phyloP scores from a whole-genome alignment of 108 stramenopile species.

The Discostella pseudostelligera region DNA sequence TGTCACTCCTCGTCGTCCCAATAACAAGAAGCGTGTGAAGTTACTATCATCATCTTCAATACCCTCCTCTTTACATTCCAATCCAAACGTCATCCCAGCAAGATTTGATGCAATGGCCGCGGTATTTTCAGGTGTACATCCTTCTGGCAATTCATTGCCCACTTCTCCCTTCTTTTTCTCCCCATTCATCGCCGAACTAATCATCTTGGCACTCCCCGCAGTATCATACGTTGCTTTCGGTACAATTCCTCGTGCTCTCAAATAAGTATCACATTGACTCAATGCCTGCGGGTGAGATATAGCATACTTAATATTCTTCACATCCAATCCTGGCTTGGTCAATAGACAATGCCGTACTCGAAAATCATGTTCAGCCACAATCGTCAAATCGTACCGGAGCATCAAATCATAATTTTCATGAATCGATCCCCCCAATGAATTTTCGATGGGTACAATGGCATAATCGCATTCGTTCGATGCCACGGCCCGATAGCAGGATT shows the following conservation, averaged over 20 bases:
- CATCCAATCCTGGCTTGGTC: slow-evolving; percentile 70
- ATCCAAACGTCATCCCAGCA: slow-evolving; percentile 87
- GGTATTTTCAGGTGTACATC: slow-evolving; percentile 85
- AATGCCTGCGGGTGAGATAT: slow-evolving; percentile 96
- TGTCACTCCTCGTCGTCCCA: slow-evolving; percentile 77
- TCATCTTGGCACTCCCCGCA: slow-evolving; percentile 97
- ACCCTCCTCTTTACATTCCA: slow-evolving; percentile 86
- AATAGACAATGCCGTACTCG: slow-evolving; percentile 92
- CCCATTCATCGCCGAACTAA: slow-evolving; percentile 43
- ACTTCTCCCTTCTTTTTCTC: slow-evolving; percentile 7
- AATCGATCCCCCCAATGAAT: slow-evolving; percentile 95
- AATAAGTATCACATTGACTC: slow-evolving; percentile 96
- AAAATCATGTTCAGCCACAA: slow-evolving; percentile 92
- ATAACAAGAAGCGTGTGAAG: slow-evolving; percentile 95
- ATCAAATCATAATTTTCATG: slow-evolving; percentile 98
- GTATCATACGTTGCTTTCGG: slow-evolving; percentile 93
- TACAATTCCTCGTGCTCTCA: slow-evolving; percentile 76
- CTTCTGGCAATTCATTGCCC: slow-evolving; percentile 50
- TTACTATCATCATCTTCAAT: slow-evolving; percentile 98
- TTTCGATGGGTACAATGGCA: slow-evolving; percentile 95
- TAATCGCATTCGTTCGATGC: slow-evolving; percentile 92
- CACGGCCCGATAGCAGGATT: slow-evolving; percentile 95
- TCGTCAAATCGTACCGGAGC: slow-evolving; percentile 87
- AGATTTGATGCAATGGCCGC: slow-evolving; percentile 94
- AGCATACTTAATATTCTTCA: slow-evolving; percentile 82